These are phyloP conservation scores for Furcasterigmium furcatum DNA, from an alignment of 2,329 filamentous ascomycete genomes.

Conservation along the genomic window DNA sequence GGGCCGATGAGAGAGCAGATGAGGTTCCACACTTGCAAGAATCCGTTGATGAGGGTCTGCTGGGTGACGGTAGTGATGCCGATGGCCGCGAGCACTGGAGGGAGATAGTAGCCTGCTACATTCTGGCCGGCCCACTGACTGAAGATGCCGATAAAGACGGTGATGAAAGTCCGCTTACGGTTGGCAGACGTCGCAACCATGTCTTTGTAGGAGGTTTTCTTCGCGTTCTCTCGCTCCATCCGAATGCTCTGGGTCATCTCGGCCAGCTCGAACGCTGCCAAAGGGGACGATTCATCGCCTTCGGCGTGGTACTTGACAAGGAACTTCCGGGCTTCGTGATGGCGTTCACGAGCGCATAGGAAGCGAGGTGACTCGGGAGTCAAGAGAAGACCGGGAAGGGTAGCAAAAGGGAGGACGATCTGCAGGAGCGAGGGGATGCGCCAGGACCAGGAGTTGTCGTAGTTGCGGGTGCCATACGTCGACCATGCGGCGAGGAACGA, in stretches of 20 bases:
- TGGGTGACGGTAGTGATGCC: conserved; percentile 25
- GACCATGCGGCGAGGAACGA: conserved; percentile 20
- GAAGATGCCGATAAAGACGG: conserved; percentile 9
- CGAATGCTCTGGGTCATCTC: conserved; percentile 47
- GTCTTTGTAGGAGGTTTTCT: conserved; percentile 6
- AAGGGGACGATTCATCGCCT: conserved; percentile 34
- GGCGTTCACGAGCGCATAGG: conserved; percentile 16
- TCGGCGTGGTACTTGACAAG: conserved; percentile 46
- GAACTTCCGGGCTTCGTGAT: conserved; percentile 42
- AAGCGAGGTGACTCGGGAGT: conserved; percentile 39
- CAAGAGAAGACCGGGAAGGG: conserved; percentile 4
- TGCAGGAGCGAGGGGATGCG: conserved; percentile 20
- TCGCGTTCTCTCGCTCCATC: conserved; percentile 26
- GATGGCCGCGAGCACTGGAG: conserved; percentile 22
- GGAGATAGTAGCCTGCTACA: conserved; percentile 31
- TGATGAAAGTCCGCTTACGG: conserved; percentile 12
- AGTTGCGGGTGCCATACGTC: conserved; percentile 17
- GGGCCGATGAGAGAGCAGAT: conserved; percentile 19
- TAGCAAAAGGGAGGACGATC: neutral
- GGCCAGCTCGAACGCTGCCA: conserved; percentile 43
- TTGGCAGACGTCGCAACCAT: conserved; percentile 11
- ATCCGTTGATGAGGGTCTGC: conserved; percentile 30
- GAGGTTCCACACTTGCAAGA: conserved; percentile 11
- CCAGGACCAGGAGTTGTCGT: conserved; percentile 15
- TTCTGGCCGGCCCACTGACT: conserved; percentile 16